phyloP scores from a whole-genome alignment of 2,329 filamentous ascomycete species.

The Ilyonectria robusta region DNA sequence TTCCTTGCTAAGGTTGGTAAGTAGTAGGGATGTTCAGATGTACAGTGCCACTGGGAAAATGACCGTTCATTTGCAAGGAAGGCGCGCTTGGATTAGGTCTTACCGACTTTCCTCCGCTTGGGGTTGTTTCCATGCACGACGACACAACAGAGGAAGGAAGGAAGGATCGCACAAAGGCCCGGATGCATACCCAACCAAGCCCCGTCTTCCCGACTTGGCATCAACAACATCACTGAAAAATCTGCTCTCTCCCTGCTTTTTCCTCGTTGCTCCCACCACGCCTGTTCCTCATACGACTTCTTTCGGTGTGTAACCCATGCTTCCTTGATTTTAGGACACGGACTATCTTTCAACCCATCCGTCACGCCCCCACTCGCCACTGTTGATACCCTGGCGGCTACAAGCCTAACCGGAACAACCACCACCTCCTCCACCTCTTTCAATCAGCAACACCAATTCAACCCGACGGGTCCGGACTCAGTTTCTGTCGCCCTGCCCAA shows the following conservation, averaged over 20 bases:
- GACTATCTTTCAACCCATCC: conserved; percentile 4
- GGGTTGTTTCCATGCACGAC: neutral
- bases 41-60: neutral
- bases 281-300: neutral
- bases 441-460: conserved; percentile 15
- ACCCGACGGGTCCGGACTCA: conserved; percentile 13
- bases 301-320: conserved; percentile 1
- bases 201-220: neutral
- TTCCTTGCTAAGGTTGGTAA: neutral
- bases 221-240: neutral
- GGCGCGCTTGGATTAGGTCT: conserved; percentile 18
- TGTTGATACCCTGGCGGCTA: neutral
- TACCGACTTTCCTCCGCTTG: conserved; percentile 20
- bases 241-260: neutral
- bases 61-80: conserved; percentile 3
- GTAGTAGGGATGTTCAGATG: conserved; percentile 1
- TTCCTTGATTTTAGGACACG: neutral
- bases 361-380: conserved; percentile 12
- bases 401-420: neutral
- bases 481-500: conserved; percentile 26
- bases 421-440: conserved; percentile 1
- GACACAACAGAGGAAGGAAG: conserved; percentile 3
- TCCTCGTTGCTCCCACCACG: neutral
- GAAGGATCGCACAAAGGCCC: conserved; percentile 2
- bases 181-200: neutral